Base-by-base conservation (phyloP, 805 yeast genomes). In the Saccharomycopsis javanensis region DNA sequence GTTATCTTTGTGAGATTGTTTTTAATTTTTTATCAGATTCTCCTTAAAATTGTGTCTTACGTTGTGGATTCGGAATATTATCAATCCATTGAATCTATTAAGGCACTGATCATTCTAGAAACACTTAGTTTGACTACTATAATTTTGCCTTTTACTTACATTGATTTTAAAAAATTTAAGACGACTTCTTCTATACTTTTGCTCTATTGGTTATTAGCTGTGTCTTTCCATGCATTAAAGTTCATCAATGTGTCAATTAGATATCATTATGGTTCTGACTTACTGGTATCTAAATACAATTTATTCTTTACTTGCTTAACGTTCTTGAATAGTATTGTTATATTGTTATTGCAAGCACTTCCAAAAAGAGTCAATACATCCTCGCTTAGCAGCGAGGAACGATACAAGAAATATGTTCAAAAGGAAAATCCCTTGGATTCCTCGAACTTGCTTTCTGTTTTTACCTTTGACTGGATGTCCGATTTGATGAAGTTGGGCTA, bases 401-500 rank as follows among this genome's bases (percentile, higher is more conserved):
- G 69, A 27, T 60, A 71, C 5, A 67, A 64, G 50, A 67, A 65
- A 31, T 60, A 67, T 2, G 61, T 65, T 48, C 66, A 67, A 55
- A 69, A 69, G 54, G 63, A 61, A 48, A 66, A 68, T 50, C 86
- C 84, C 1, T 71, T 73, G 46, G 84, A 81, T 42, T 68, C 68
- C 56, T 87, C 89, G 11, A 83, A 91, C 67, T 72, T 90, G 15
- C 80, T 92, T 61, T 85, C 96, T 2, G 75, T 79, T 55, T 73
- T 92, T 54, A 84, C 96, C 0, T 92, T 94, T 68, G 72, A 83
- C 28, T 94, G 99, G 98, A 88, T 94, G 96, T 82, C 89, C 20
- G 82, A 79, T 1, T 72, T 94, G 65, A 88, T 94, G 84, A 79
- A 73, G 63, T 80, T 80, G 55, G 98, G 98, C 15, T 86, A 85